Percentiles rank a stretch among this genome's conserved stretches.
phyloP scores from a whole-genome alignment of 768 basidiomycete species.

The Cystofilobasidium bisporidii region DNA sequence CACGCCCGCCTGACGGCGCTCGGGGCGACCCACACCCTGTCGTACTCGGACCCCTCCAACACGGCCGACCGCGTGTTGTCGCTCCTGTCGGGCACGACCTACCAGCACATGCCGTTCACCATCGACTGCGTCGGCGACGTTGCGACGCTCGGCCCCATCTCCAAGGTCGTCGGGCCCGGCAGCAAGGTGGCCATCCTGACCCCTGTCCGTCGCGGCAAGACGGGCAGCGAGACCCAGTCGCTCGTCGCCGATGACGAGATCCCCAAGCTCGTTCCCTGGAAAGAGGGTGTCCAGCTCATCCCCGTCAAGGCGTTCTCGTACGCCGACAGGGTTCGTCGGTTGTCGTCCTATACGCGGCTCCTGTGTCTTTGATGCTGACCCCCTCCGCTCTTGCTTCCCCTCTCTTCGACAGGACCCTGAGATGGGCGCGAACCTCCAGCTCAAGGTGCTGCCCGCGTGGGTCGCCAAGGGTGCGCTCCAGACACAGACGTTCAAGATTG shows the following conservation, averaged over 20 bases:
- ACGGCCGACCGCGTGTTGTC: neutral
- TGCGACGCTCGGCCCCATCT: neutral
- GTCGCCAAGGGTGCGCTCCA: neutral
- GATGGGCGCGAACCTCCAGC: neutral
- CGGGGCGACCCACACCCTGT: neutral
- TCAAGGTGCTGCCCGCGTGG: neutral
- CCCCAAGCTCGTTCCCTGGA: neutral
- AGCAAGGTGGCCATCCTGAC: neutral
- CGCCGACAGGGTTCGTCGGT: neutral
- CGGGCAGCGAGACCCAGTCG: neutral
- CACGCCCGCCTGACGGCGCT: neutral
- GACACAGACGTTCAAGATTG: neutral
- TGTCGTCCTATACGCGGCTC: too few relatives aligned
- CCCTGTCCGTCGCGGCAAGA: neutral
- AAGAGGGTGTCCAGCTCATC: neutral
- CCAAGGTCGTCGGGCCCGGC: neutral
- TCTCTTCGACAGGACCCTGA: neutral
- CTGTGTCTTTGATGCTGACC: neutral
- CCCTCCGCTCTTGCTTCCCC: neutral
- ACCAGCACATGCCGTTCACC: neutral
- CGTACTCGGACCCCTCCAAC: neutral
- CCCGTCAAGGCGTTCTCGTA: neutral
- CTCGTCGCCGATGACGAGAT: neutral
- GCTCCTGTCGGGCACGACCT: neutral
- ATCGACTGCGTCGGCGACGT: neutral